Conservation (phyloP, 768 basidiomycete genomes). For the Xerocomus brunneocitrinus region DNA sequence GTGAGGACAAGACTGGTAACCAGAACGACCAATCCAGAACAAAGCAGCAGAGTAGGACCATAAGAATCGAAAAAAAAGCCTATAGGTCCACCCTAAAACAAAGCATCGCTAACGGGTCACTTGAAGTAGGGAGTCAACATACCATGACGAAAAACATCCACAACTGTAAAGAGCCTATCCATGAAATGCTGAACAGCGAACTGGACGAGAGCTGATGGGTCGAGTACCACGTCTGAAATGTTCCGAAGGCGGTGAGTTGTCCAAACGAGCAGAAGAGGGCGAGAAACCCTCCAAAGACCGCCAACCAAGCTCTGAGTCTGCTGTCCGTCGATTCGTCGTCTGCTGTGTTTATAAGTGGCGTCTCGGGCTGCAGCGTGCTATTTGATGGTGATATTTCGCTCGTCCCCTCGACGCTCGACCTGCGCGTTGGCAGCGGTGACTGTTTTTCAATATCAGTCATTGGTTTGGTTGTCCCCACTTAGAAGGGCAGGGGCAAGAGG, state of each 20-base stretch:
- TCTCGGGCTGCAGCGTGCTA: constrained; percentile 22
- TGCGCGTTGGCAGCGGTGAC: constrained; percentile 11
- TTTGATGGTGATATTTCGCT: constrained; percentile 17
- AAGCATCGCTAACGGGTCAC: not conserved
- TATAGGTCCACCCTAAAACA: constrained; percentile 52
- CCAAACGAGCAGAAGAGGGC: constrained; percentile 69
- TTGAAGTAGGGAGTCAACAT: constrained; percentile 18
- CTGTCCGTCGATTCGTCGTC: not conserved
- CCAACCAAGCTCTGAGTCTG: constrained; percentile 37
- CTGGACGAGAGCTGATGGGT: constrained; percentile 50
- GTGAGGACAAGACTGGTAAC: constrained; percentile 54
- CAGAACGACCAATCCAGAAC: constrained; percentile 46
- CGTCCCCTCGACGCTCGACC: constrained; percentile 22
- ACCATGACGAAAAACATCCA: constrained; percentile 70
- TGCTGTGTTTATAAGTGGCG: constrained; percentile 10
- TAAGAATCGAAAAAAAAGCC: constrained; percentile 57
- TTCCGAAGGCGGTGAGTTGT: constrained; percentile 68
- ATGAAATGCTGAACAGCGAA: constrained; percentile 56
- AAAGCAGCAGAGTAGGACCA: constrained; percentile 53
- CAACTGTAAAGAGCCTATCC: constrained; percentile 68
- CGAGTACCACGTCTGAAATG: constrained; percentile 66
- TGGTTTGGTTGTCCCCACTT: constrained; percentile 5
- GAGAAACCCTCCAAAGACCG: constrained; percentile 60
- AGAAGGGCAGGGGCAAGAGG: constrained; percentile 7
- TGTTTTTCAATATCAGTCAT: constrained; percentile 33